phyloP scores from a whole-genome alignment of 2,329 filamentous ascomycete species.

The Fusarium brachygibbosum region DNA sequence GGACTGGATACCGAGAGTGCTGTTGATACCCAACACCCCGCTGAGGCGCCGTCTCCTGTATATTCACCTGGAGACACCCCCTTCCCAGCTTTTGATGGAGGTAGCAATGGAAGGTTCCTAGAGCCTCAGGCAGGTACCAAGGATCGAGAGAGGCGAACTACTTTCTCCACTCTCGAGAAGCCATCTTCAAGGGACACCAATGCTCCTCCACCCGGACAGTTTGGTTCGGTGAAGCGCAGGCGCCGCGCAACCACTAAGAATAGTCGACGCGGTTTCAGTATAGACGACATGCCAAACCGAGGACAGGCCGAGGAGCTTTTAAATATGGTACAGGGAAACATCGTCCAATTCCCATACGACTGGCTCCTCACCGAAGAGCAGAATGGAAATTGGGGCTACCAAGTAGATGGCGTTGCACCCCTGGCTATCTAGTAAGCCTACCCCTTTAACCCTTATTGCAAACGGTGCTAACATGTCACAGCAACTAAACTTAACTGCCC shows the following conservation, averaged over 20 bases:
- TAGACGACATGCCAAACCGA: conserved; percentile 81
- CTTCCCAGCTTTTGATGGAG: conserved; percentile 63
- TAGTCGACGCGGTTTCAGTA: conserved; percentile 73
- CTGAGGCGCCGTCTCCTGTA: conserved; percentile 59
- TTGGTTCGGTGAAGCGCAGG: conserved; percentile 70
- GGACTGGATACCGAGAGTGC: conserved; percentile 48
- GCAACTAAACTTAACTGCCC: conserved; percentile 49
- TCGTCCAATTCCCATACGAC: conserved; percentile 95
- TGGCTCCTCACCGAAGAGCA: conserved; percentile 94
- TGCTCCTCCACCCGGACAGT: conserved; percentile 50
- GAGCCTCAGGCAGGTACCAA: conserved; percentile 55
- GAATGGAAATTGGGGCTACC: conserved; percentile 96
- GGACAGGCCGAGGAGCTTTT: conserved; percentile 86
- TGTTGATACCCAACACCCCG: conserved; percentile 41
- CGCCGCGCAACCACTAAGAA: conserved; percentile 78
- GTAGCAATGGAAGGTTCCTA: conserved; percentile 49
- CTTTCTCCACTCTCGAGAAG: conserved; percentile 68
- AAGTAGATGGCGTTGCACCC: conserved; percentile 94
- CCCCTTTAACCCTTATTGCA: background rate
- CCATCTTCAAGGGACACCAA: conserved; percentile 57
- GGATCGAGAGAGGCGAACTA: conserved; percentile 65
- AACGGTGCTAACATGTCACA: conserved; percentile 49
- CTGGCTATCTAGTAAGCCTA: conserved; percentile 92
- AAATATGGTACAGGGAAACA: conserved; percentile 84
- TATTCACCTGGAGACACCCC: conserved; percentile 59